These are phyloP conservation scores for Dunaliella primolecta DNA, from an alignment of 139 green algal species.

Conservation along the genomic window DNA sequence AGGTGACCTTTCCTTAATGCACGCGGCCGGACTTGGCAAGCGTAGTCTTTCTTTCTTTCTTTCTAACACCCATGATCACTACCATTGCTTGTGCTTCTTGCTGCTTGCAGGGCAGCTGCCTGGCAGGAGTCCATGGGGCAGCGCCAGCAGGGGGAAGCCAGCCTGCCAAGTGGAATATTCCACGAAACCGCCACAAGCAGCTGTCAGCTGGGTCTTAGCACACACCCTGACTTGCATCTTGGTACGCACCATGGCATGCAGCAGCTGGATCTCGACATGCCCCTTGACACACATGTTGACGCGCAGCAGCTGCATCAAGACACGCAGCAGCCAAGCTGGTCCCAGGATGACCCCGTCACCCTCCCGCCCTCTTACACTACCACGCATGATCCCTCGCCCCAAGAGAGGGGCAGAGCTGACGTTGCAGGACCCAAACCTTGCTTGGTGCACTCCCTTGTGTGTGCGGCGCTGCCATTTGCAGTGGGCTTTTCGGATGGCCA, in stretches of 20 bases:
- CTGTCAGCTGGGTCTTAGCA: too few species aligned
- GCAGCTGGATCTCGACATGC: too few species aligned
- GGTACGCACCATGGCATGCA: too few species aligned
- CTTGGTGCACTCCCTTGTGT: background rate
- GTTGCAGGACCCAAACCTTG: background rate
- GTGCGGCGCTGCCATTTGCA: background rate
- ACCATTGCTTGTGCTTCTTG: background rate
- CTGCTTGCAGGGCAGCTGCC: background rate
- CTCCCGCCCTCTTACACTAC: background rate
- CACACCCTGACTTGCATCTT: too few species aligned
- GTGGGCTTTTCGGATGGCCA: background rate
- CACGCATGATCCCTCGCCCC: background rate
- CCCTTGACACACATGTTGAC: too few species aligned
- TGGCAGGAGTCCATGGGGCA: background rate
- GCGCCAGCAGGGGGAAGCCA: too few species aligned
- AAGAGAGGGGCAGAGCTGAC: background rate
- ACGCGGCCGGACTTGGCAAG: background rate
- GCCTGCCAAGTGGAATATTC: too few species aligned
- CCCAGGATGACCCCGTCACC: too few species aligned
- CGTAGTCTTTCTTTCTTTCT: background rate
- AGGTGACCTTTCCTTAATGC: background rate
- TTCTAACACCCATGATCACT: background rate
- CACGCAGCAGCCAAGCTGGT: background rate
- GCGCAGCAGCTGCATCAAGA: too few species aligned
- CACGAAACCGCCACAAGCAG: too few species aligned